phyloP scores from a whole-genome alignment of 768 basidiomycete genomes.

The Lactarius sp. region DNA sequence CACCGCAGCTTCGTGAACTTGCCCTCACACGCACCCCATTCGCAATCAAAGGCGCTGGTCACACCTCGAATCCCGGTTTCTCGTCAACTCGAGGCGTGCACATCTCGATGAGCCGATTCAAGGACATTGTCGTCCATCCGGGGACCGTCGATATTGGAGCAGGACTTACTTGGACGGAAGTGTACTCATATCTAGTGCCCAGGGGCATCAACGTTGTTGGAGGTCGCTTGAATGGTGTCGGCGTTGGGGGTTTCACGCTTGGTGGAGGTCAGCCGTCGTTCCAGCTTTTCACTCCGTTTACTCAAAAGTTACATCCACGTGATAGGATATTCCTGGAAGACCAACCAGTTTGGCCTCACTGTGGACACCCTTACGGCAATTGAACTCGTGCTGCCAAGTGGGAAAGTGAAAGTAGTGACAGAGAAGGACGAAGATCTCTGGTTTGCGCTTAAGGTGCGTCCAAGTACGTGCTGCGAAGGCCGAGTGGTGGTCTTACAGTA shows the following conservation, averaged over 20 bases:
- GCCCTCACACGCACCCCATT: background rate
- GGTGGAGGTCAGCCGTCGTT: background rate
- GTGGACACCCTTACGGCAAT: background rate
- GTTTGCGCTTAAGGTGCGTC: background rate
- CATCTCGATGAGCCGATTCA: constrained; percentile 3
- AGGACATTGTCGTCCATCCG: background rate
- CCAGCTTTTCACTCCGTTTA: background rate
- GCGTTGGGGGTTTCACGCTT: background rate
- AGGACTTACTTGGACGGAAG: background rate
- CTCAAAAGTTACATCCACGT: too few relatives aligned
- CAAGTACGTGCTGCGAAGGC: too few relatives aligned
- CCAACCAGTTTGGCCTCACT: constrained; percentile 21
- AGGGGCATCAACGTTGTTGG: background rate
- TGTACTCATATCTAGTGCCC: background rate
- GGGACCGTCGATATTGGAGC: background rate
- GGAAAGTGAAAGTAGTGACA: background rate
- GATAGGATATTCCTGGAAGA: constrained; percentile 16
- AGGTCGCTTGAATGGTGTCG: background rate
- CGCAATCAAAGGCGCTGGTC: background rate
- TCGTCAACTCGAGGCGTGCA: constrained; percentile 1
- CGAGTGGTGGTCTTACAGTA: background rate
- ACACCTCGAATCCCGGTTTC: constrained; percentile 2
- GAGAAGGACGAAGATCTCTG: background rate
- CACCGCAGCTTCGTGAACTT: background rate
- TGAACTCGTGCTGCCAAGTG: constrained; percentile 1